Evolutionary conservation across 78 protist genomes (phyloP).

Genomic region (Dictyostelium firmibasis): DNA sequence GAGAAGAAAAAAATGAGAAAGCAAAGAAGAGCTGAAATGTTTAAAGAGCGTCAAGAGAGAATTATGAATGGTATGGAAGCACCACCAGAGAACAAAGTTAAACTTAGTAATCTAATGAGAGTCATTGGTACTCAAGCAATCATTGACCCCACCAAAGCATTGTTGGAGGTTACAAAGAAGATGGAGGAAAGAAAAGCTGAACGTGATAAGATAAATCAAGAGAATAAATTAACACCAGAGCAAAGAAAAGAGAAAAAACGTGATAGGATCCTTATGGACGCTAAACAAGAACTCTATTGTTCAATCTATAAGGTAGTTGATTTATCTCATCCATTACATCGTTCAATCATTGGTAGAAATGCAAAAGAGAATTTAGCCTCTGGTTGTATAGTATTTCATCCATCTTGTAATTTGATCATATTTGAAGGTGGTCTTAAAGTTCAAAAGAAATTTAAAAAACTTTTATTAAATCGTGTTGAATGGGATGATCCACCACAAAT

Average conservation of each 20-base stretch:
- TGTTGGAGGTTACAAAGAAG: constrained; percentile 31
- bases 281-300: not conserved
- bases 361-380: not conserved
- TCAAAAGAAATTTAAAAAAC: constrained; percentile 30
- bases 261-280: constrained; percentile 44
- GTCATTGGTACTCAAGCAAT: constrained; percentile 72
- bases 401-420: constrained; percentile 3
- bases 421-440: constrained; percentile 64
- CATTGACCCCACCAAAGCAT: constrained; percentile 66
- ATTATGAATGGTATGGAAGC: constrained; percentile 61
- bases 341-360: constrained; percentile 17
- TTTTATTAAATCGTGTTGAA: constrained; percentile 20
- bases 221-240: constrained; percentile 57
- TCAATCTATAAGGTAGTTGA: constrained; percentile 42
- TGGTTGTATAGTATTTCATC: constrained; percentile 39
- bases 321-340: constrained; percentile 68
- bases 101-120: constrained; percentile 78
- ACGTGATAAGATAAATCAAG: constrained; percentile 38
- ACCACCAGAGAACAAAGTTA: constrained; percentile 84
- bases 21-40: constrained; percentile 29
- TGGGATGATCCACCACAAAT: constrained; percentile 71
- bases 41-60: constrained; percentile 77
- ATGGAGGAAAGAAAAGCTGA: constrained; percentile 15
- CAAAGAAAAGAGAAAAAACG: constrained; percentile 53
- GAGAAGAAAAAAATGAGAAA: constrained; percentile 80